phyloP scores from a whole-genome alignment of 2,329 filamentous ascomycete species.

The Aspergillus pseudoviridinutans region DNA sequence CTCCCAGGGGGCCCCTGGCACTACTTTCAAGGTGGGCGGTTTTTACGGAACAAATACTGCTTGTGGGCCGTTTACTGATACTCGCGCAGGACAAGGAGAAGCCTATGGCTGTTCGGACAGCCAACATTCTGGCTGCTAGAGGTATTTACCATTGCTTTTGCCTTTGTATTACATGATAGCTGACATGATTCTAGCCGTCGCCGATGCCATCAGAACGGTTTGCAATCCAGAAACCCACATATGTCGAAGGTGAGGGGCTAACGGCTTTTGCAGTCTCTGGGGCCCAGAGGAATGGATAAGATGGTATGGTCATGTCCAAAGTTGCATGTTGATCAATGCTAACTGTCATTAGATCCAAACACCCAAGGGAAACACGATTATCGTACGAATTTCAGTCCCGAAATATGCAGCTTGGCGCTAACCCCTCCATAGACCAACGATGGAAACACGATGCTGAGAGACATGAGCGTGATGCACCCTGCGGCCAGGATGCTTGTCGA shows the following conservation, averaged over 20 bases:
- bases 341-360: constrained; percentile 68
- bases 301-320: constrained; percentile 54
- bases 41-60: constrained; percentile 17
- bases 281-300: constrained; percentile 97
- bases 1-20: constrained; percentile 49
- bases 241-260: constrained; percentile 35
- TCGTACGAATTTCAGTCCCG: constrained; percentile 47
- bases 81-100: constrained; percentile 78
- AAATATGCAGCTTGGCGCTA: constrained; percentile 19
- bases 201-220: constrained; percentile 91
- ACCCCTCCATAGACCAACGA: constrained; percentile 70
- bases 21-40: constrained; percentile 61
- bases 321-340: constrained; percentile 11
- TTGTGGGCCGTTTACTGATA: constrained; percentile 39
- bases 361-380: constrained; percentile 94
- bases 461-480: constrained; percentile 99
- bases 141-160: constrained; percentile 50
- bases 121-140: constrained; percentile 96
- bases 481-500: constrained; percentile 99
- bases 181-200: constrained; percentile 65
- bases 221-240: constrained; percentile 17
- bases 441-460: constrained; percentile 97
- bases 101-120: constrained; percentile 91
- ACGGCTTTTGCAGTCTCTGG: constrained; percentile 62
- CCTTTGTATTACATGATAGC: constrained; percentile 12